Evolutionary conservation across 148 eudicot species (phyloP).

Genomic region (Rhododendron vialii): DNA sequence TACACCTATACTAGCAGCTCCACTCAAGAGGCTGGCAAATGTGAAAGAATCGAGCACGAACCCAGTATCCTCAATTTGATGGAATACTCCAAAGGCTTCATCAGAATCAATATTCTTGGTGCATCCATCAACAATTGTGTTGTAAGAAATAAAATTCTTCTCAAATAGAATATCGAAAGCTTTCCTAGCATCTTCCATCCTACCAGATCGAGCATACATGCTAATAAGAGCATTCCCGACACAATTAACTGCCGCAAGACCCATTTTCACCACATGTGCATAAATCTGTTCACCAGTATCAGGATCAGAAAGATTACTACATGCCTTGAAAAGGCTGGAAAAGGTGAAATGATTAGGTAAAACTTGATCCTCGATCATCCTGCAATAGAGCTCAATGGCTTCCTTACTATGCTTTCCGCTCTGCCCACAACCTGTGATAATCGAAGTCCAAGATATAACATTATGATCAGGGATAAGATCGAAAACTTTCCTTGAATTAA

Average conservation of each 20-base stretch:
- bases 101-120: too few relatives aligned
- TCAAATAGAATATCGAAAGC: too few relatives aligned
- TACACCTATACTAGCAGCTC: conserved; percentile 58
- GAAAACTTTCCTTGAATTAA: background rate
- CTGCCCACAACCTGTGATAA: background rate
- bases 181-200: too few relatives aligned
- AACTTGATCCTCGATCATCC: too few relatives aligned
- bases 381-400: too few relatives aligned
- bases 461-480: conserved; percentile 26
- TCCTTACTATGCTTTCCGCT: too few relatives aligned
- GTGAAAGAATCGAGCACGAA: too few relatives aligned
- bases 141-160: too few relatives aligned
- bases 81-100: too few relatives aligned
- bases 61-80: too few relatives aligned
- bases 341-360: conserved; percentile 30
- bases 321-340: conserved; percentile 57
- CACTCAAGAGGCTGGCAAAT: conserved; percentile 35
- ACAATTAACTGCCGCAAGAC: conserved; percentile 35
- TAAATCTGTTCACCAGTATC: conserved; percentile 48
- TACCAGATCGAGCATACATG: conserved; percentile 48
- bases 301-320: conserved; percentile 40
- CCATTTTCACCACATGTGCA: conserved; percentile 46
- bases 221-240: conserved; percentile 55
- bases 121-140: too few relatives aligned
- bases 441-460: conserved; percentile 67